Evolutionary conservation across 176 grass and related monocot genomes (phyloP), one percentile per base, ranked within the genome.

Genomic region (Eremochloa ophiuroides): DNA sequence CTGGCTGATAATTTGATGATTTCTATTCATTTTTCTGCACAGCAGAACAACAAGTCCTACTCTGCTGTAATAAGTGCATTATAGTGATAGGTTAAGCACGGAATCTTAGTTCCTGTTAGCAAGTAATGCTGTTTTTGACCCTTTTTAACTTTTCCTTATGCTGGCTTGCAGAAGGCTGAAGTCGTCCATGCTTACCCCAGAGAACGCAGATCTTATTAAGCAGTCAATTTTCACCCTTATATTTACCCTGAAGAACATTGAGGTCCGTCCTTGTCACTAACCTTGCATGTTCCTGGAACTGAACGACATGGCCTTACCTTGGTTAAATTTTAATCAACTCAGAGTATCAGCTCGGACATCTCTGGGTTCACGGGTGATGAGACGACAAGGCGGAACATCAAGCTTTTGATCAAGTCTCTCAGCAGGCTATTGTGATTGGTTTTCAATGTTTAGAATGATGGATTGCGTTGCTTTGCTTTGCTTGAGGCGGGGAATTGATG

Each of bases 281-380:
- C 26, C 41, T 7, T 28, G 14, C 23, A 37, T 34, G 22, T 69
- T 77, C 79, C 48, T 67, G 1, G 33, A 79, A 80, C 58, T 81
- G 47, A 47, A 58, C 22, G 50, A 55, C 67, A 33, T 66, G 10
- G 31, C 70, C 7, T 85, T 72, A 70, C 58, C 38, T 70, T 77
- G 43, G 77, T 69, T 82, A 48, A 48, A 72, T 59, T 9, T 59
- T 25, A 72, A 72, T 26, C 4, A 72, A 48, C 48, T 17, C 88
- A 98, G 95, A 95, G 88, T 86, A 95, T 98, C 53, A 99, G 93
- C 83, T 99, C 96, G 12, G 96, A 99, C 56, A 87, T 99, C 61
- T 99, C 96, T 60, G 87, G 85, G 39, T 99, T 99, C 81, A 99
- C 96, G 0, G 87, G 96, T 16, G 96, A 99, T 30, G 96, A 99